Conservation (phyloP, 108 stramenopile species). For the Bacterosira constricta region DNA sequence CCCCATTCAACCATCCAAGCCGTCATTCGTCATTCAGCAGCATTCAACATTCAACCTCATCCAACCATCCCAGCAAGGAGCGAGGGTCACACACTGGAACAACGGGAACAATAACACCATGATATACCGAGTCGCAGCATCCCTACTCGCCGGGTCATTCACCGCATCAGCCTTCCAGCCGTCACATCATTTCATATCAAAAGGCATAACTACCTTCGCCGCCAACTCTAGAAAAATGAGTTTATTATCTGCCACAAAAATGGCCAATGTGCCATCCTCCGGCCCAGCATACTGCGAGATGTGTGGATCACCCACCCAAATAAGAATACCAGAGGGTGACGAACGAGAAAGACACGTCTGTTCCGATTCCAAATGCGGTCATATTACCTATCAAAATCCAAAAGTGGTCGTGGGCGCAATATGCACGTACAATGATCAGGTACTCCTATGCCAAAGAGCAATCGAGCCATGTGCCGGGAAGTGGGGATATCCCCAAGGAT, state of each 20-base stretch:
- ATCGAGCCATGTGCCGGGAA: conserved; percentile 52
- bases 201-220: background rate
- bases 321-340: conserved; percentile 39
- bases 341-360: conserved; percentile 47
- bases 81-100: no score
- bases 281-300: conserved; percentile 42
- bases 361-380: conserved; percentile 17
- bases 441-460: conserved; percentile 42
- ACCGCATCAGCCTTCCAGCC: conserved; percentile 16
- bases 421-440: conserved; percentile 31
- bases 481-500: conserved; percentile 54
- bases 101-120: no score
- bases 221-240: no score
- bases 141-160: conserved; percentile 8
- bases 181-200: background rate
- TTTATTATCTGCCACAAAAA: no score
- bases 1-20: no score
- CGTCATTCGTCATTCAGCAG: no score
- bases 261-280: background rate
- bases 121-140: conserved; percentile 9
- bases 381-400: conserved; percentile 38
- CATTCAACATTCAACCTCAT: no score
- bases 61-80: no score
- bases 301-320: conserved; percentile 35
- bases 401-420: conserved; percentile 42